These are phyloP conservation scores for Salix udensis DNA, from an alignment of 345 rosid species.

Conservation along the genomic window DNA sequence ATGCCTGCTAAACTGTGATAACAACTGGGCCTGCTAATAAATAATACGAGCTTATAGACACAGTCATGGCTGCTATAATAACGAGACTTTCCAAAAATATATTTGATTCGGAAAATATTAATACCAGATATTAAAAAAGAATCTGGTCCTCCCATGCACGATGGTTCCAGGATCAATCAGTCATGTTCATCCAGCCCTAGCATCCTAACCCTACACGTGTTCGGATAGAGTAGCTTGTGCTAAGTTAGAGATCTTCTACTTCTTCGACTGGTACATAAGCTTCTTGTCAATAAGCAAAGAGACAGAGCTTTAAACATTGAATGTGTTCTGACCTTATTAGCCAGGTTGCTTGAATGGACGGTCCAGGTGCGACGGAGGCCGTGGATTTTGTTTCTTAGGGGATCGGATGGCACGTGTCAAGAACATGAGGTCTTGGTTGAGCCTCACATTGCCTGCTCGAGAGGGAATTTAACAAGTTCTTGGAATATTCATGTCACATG, in stretches of 20 bases:
- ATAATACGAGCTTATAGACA: background rate
- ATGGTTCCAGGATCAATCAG: background rate
- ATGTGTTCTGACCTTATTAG: slow-evolving; percentile 18
- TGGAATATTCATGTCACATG: background rate
- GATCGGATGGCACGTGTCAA: background rate
- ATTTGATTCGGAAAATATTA: no score
- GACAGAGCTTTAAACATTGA: slow-evolving; percentile 18
- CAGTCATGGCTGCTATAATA: no score
- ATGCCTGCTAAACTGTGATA: slow-evolving; percentile 1
- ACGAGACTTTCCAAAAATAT: no score
- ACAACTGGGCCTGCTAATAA: slow-evolving; percentile 8
- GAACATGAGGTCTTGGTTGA: slow-evolving; percentile 10
- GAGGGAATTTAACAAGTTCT: slow-evolving; percentile 26
- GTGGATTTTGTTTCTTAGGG: background rate
- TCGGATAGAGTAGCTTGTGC: background rate
- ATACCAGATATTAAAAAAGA: no score
- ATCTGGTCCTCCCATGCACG: background rate
- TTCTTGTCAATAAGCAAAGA: background rate
- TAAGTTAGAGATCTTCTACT: background rate
- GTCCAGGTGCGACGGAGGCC: background rate
- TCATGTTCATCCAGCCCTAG: background rate
- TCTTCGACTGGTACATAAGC: background rate
- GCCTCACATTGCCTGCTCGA: slow-evolving; percentile 22
- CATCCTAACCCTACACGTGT: background rate
- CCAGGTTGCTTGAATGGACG: background rate